Evolutionary conservation across 2,329 filamentous ascomycete species (phyloP).

Genomic region (Thelonectria olida): DNA sequence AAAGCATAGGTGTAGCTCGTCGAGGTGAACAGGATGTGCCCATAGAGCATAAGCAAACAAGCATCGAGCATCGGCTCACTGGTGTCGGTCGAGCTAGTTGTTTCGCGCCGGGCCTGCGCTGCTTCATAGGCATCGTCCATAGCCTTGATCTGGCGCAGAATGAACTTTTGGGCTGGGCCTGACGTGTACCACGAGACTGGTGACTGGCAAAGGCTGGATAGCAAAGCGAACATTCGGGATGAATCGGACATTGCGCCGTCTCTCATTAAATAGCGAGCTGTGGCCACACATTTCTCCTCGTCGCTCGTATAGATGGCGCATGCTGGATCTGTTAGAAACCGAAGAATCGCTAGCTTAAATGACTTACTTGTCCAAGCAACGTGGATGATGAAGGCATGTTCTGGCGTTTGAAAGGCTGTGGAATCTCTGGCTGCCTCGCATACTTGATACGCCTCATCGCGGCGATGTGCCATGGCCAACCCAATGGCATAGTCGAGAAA

Average conservation of each 20-base stretch:
- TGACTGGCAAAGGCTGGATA: slow-evolving; percentile 81
- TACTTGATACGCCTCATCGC: slow-evolving; percentile 79
- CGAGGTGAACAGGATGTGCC: slow-evolving; percentile 86
- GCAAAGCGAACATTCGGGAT: slow-evolving; percentile 82
- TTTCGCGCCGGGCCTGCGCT: slow-evolving; percentile 42
- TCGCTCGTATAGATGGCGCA: slow-evolving; percentile 87
- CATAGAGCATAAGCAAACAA: slow-evolving; percentile 86
- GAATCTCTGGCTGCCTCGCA: slow-evolving; percentile 82
- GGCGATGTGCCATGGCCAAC: slow-evolving; percentile 73
- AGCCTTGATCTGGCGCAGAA: slow-evolving; percentile 89
- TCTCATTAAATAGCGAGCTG: slow-evolving; percentile 85
- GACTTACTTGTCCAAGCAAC: slow-evolving; percentile 77
- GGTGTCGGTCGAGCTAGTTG: neutral
- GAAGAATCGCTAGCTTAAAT: neutral
- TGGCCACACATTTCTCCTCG: slow-evolving; percentile 75
- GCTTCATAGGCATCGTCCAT: slow-evolving; percentile 74
- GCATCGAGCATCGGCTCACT: slow-evolving; percentile 67
- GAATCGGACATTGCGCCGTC: slow-evolving; percentile 84
- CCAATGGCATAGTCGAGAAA: slow-evolving; percentile 88
- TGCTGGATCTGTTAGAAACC: slow-evolving; percentile 54
- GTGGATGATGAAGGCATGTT: slow-evolving; percentile 76
- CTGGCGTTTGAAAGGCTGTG: slow-evolving; percentile 80
- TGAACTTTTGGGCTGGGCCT: slow-evolving; percentile 87
- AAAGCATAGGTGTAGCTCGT: slow-evolving; percentile 85
- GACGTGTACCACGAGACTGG: slow-evolving; percentile 80